Evolutionary conservation across 495 filamentous ascomycete genomes (phyloP).

Genomic region (Tuber indicum): DNA sequence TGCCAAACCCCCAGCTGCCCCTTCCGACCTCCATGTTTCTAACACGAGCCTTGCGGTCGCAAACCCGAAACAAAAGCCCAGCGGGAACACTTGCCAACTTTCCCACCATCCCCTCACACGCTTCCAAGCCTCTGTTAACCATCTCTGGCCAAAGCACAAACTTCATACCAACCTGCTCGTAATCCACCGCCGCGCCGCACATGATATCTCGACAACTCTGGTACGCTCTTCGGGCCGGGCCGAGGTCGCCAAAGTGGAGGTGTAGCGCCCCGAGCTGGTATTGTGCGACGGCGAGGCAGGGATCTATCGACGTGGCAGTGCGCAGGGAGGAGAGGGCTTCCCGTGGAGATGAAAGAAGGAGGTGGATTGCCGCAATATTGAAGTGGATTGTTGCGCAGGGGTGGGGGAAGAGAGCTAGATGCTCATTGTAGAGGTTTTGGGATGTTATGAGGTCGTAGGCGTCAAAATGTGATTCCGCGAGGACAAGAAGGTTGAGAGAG

Average conservation of each 20-base stretch:
- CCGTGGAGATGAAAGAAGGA: not conserved
- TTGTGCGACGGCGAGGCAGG: constrained; percentile 13
- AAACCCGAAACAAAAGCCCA: constrained; percentile 12
- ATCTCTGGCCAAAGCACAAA: constrained; percentile 4
- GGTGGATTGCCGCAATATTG: constrained; percentile 25
- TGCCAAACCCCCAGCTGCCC: constrained; percentile 27
- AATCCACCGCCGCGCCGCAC: not conserved
- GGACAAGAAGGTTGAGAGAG: constrained; percentile 22
- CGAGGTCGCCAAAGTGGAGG: constrained; percentile 1
- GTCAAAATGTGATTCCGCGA: constrained; percentile 19
- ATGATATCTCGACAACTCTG: not conserved
- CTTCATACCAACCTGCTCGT: constrained; percentile 23
- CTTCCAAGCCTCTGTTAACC: constrained; percentile 1
- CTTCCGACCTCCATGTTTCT: constrained; percentile 8
- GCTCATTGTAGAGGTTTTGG: constrained; percentile 18
- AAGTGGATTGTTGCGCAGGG: constrained; percentile 8
- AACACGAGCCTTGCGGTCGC: constrained; percentile 4
- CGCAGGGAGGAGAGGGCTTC: constrained; percentile 14
- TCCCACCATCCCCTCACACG: not conserved
- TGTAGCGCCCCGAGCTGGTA: constrained; percentile 15
- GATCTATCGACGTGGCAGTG: not conserved
- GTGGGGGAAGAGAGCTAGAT: not conserved
- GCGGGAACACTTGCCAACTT: constrained; percentile 7
- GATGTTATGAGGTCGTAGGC: constrained; percentile 29
- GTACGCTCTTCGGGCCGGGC: not conserved